Base-by-base conservation (phyloP, 345 rosid genomes). In the Iberis pinnata region DNA sequence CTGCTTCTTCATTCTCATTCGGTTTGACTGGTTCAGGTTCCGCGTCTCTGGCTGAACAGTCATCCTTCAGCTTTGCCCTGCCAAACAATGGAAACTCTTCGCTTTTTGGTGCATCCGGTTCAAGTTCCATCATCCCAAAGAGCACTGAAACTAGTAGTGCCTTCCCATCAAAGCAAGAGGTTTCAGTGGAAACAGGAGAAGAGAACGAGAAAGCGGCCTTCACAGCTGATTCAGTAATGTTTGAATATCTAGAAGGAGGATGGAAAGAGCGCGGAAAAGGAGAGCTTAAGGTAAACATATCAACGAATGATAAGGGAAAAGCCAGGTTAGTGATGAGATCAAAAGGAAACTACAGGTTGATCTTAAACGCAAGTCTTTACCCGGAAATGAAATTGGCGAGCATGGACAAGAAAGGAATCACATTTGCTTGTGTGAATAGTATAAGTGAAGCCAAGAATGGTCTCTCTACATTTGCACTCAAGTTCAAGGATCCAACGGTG, bases 201-300 rank as follows among this genome's bases (percentile, higher is more conserved):
- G 98, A 90, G 69, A 78, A 82, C 17, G 96, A 84, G 70, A 70
- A 22, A 60, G 81, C 68, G 4, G 81, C 60, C 26, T 90, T 87
- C 71, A 58, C 82, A 17, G 80, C 96, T 27, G 96, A 84, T 60
- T 80, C 96, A 2, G 70, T 77, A 46, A 48, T 84, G 71, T 90
- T 82, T 56, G 98, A 90, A 63, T 90, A 44, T 68, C 43, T 71
- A n/a, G 81, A 79, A 42, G 81, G 84, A 12, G 63, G 71, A 42
- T 90, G 98, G 98, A 90, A 84, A 75, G 96, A 88, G 73, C 93
- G 98, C 12, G 98, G 96, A 17, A 85, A 85, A 74, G 96, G 98
- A 64, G 93, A 88, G 48, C 57, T 88, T 38, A 92, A 81, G 73
- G 84, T 92, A 66, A 88, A 87, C 49, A 76, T 87, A 12, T 75